These are phyloP conservation scores for Maudiozyma bulderi DNA, from an alignment of 805 yeast species.

Conservation along the genomic window DNA sequence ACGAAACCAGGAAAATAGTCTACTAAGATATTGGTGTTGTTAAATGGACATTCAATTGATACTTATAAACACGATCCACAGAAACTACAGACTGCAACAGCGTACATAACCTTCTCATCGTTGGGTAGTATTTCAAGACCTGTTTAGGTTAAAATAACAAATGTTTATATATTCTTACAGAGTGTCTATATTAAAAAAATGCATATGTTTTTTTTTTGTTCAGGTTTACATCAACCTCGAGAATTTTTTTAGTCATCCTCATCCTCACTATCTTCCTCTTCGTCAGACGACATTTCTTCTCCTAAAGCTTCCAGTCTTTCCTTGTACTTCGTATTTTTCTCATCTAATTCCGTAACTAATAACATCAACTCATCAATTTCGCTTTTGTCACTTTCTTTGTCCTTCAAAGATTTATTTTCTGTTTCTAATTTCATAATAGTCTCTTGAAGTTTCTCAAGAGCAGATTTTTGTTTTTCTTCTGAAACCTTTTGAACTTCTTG, in stretches of 20 bases:
- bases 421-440: conserved; percentile 3
- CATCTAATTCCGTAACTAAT: conserved; percentile 69
- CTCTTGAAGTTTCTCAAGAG: conserved; percentile 2
- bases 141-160: too few species aligned
- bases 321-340: conserved; percentile 50
- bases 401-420: conserved; percentile 5
- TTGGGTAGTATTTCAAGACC: too few species aligned
- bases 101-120: too few species aligned
- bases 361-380: conserved; percentile 61
- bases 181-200: too few species aligned
- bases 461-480: conserved; percentile 1
- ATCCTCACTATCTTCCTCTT: conserved; percentile 36
- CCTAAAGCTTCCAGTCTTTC: conserved; percentile 42
- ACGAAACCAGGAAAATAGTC: too few species aligned
- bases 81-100: too few species aligned
- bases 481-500: neutral
- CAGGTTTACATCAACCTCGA: too few species aligned
- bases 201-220: too few species aligned
- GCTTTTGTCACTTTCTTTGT: conserved; percentile 11
- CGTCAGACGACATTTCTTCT: conserved; percentile 59
- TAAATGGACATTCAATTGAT: too few species aligned
- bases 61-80: too few species aligned
- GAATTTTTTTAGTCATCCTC: neutral
- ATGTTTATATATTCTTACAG: too few species aligned
- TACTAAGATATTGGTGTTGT: too few species aligned